These are phyloP conservation scores for Lipomyces lipofer DNA, from an alignment of 805 yeast genomes.

Conservation along the genomic window DNA sequence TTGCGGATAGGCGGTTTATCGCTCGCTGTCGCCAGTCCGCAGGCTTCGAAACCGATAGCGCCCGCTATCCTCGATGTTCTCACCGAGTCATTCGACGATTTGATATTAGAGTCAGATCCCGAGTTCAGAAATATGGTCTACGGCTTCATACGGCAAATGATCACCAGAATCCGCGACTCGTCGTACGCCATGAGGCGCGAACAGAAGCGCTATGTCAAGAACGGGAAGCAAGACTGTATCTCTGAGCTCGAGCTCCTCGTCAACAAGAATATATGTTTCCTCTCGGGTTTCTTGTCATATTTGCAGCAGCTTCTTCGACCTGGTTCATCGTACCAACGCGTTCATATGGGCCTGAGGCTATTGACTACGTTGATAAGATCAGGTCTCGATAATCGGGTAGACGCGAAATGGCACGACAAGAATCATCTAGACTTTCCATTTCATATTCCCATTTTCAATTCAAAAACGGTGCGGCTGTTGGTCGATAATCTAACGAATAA, in stretches of 20 bases:
- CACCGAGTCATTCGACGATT: constrained; percentile 47
- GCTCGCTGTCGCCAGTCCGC: constrained; percentile 60
- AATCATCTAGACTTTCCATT: constrained; percentile 54
- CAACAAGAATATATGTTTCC: constrained; percentile 40
- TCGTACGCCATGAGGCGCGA: constrained; percentile 60
- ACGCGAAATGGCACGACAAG: constrained; percentile 42
- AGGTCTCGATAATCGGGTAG: constrained; percentile 56
- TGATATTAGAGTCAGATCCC: constrained; percentile 64
- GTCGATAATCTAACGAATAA: constrained; percentile 66
- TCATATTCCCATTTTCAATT: constrained; percentile 46
- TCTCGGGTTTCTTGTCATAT: constrained; percentile 44
- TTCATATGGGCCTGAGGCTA: constrained; percentile 52
- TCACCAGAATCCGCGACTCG: constrained; percentile 68
- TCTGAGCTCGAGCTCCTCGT: constrained; percentile 9
- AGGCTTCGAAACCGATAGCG: constrained; percentile 60
- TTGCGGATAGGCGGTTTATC: constrained; percentile 59
- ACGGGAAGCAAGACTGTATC: background rate
- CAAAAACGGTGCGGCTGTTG: constrained; percentile 49
- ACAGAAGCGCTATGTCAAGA: constrained; percentile 42
- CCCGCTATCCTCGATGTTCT: constrained; percentile 48
- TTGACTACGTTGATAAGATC: constrained; percentile 50
- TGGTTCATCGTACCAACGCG: constrained; percentile 57
- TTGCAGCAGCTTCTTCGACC: constrained; percentile 50
- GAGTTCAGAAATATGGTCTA: constrained; percentile 67
- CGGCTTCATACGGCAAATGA: constrained; percentile 61